A percentile compares a stretch with the other conserved stretches of the same genome.
phyloP scores from a whole-genome alignment of 1,284 basidiomycete genomes.

The Polyporus tsugae region DNA sequence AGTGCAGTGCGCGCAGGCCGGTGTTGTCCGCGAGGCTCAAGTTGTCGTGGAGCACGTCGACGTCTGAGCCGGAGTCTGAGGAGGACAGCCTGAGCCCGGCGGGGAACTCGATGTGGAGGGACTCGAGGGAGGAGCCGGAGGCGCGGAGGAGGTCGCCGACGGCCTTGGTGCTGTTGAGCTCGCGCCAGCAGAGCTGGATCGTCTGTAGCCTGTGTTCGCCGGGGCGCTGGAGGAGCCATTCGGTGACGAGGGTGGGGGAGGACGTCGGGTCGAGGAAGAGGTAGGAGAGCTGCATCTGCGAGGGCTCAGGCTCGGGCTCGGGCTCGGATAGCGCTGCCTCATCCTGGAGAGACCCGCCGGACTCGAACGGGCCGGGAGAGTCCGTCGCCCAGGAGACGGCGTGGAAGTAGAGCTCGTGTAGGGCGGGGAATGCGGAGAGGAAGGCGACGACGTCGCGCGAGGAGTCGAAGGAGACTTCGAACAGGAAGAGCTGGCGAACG shows the following conservation, averaged over 20 bases:
- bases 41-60: constrained; percentile 35
- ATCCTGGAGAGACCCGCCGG: no score
- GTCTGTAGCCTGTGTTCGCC: constrained; percentile 39
- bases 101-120: constrained; percentile 42
- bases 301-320: no score
- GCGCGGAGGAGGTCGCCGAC: constrained; percentile 41
- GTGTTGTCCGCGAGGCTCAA: constrained; percentile 43
- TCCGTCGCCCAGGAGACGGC: constrained; percentile 43
- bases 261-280: constrained; percentile 43
- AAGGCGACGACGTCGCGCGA: constrained; percentile 41
- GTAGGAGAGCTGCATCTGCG: constrained; percentile 42
- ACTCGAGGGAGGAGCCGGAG: constrained; percentile 42
- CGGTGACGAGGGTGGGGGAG: constrained; percentile 43
- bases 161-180: constrained; percentile 40
- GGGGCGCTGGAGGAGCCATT: constrained; percentile 42
- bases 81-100: constrained; percentile 38
- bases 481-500: constrained; percentile 41
- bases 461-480: constrained; percentile 42
- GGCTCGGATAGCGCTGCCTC: no score
- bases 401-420: constrained; percentile 44
- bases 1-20: constrained; percentile 40
- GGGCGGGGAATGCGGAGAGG: constrained; percentile 40
- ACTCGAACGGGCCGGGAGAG: constrained; percentile 33
- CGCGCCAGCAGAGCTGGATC: constrained; percentile 45
- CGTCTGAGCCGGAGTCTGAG: constrained; percentile 10